Evolutionary conservation across 768 basidiomycete species (phyloP).

Genomic region (Epithele typhae): DNA sequence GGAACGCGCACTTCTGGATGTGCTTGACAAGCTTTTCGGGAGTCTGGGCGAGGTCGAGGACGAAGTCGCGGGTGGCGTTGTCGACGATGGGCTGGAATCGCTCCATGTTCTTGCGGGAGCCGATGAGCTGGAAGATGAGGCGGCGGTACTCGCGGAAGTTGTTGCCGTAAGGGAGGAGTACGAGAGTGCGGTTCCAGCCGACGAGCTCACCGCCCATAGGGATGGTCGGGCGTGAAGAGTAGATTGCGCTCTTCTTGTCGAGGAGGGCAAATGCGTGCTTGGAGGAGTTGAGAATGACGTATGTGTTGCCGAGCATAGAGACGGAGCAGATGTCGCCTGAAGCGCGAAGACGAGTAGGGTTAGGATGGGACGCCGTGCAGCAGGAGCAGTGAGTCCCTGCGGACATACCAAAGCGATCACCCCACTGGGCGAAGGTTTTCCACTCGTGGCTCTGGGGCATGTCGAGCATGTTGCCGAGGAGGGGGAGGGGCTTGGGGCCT

Average conservation of each 20-base stretch:
- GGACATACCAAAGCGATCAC: conserved; percentile 19
- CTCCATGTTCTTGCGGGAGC: conserved; percentile 20
- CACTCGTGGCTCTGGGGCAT: conserved; percentile 22
- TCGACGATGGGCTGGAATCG: conserved; percentile 27
- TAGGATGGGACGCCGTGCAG: too few relatives aligned
- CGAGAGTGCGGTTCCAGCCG: conserved; percentile 22
- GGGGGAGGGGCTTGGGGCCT: conserved; percentile 21
- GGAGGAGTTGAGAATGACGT: conserved; percentile 26
- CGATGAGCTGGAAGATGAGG: conserved; percentile 19
- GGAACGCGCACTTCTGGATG: conserved; percentile 24
- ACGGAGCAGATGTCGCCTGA: conserved; percentile 28
- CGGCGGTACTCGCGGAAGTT: conserved; percentile 24
- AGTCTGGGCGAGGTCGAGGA: conserved; percentile 24
- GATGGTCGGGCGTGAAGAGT: conserved; percentile 26
- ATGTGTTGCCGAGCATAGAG: conserved; percentile 24
- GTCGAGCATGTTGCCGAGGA: conserved; percentile 23
- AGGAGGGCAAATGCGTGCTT: conserved; percentile 24
- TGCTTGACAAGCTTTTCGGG: conserved; percentile 23
- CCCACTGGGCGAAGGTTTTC: conserved; percentile 20
- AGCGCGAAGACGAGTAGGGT: too few relatives aligned
- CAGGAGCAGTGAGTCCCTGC: neutral
- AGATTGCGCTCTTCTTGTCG: conserved; percentile 27
- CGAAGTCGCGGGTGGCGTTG: conserved; percentile 27
- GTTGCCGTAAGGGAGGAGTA: conserved; percentile 21
- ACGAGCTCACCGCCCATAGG: conserved; percentile 25